Evolutionary conservation across 1,284 basidiomycete genomes (phyloP), one percentile per base, ranked within the genome.

Genomic region (Melampsora americana): DNA sequence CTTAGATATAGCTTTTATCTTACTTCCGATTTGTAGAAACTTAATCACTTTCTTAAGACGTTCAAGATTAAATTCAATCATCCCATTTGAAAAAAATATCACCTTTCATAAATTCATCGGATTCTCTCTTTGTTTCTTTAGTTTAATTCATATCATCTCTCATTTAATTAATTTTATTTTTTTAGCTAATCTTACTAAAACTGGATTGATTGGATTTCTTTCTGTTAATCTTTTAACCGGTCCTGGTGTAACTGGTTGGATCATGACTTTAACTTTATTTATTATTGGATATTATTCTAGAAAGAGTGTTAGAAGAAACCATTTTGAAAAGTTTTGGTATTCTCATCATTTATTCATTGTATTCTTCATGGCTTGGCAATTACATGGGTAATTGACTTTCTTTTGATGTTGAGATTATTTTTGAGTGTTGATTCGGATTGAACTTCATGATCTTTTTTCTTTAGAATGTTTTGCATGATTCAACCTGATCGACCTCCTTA

Each of bases 381-480:
- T 94, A 48, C 93, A 95, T 60, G 72, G 71, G 69, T 69, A 46
- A 23, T 53, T 62, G 18, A 4, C 2, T 26, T 39, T 18, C 30
- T 68, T 32, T 3, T 30, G 32, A 20, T 1, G 23, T 14, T n/a
- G 42, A 62, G 1, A 20, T 26, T 11, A 44, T 26, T 42, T 7
- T 39, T 39, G 14, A 48, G 9, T 11, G 20, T 11, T 48, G 20
- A 48, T 11, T 11, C 46, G 9, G 46, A 59, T 39, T 42, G 18
- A 12, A n/a, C 32, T 67, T 42, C 39, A 64, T 16, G 7, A n/a
- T 26, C 56, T 50, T n/a, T n/a, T n/a, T n/a, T 26, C 20, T 50
- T 18, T 26, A 92, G 93, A 72, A 91, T 94, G 90, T 93, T 93
- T 87, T 94, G 92, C 83, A 92, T 92, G 90, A 91, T 92, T 83